phyloP scores from a whole-genome alignment of 495 filamentous ascomycete species.

The Staphylotrichum tortipilum region DNA sequence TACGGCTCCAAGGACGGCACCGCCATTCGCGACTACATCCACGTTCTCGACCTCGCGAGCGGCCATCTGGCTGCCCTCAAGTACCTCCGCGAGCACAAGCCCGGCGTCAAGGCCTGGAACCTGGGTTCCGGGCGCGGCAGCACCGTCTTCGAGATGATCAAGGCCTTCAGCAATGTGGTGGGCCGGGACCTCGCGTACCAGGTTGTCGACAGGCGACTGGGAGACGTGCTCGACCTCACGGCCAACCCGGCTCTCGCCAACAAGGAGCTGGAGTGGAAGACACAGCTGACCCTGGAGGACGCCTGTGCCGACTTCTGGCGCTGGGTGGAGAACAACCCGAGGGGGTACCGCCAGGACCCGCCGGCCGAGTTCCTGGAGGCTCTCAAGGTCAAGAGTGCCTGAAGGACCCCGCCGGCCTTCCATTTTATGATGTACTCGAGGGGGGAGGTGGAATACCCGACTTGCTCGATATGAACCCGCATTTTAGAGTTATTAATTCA shows the following conservation, averaged over 20 bases:
- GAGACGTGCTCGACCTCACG: slow-evolving; percentile 91
- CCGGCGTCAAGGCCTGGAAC: slow-evolving; percentile 95
- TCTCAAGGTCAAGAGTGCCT: slow-evolving; percentile 44
- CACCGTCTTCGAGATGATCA: slow-evolving; percentile 96
- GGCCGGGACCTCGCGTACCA: slow-evolving; percentile 81
- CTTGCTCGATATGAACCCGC: too few species aligned
- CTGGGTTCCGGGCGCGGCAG: slow-evolving; percentile 89
- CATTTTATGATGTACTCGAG: too few species aligned
- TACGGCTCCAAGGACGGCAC: slow-evolving; percentile 79
- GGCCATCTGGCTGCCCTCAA: slow-evolving; percentile 89
- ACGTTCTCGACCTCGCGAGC: slow-evolving; percentile 81
- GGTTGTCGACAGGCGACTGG: slow-evolving; percentile 70
- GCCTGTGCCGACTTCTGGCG: slow-evolving; percentile 92
- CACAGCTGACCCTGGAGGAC: slow-evolving; percentile 79
- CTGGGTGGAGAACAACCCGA: slow-evolving; percentile 91
- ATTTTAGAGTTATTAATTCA: slow-evolving; percentile 6
- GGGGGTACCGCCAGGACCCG: slow-evolving; percentile 85
- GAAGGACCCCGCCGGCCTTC: too few species aligned
- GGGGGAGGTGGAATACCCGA: too few species aligned
- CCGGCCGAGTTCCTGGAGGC: slow-evolving; percentile 72
- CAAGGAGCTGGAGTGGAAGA: slow-evolving; percentile 85
- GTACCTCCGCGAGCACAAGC: slow-evolving; percentile 81
- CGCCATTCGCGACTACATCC: slow-evolving; percentile 65
- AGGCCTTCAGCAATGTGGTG: slow-evolving; percentile 79
- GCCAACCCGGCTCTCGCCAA: slow-evolving; percentile 83